phyloP scores from a whole-genome alignment of 768 basidiomycete genomes.

The Lepiota brunneoincarnata region DNA sequence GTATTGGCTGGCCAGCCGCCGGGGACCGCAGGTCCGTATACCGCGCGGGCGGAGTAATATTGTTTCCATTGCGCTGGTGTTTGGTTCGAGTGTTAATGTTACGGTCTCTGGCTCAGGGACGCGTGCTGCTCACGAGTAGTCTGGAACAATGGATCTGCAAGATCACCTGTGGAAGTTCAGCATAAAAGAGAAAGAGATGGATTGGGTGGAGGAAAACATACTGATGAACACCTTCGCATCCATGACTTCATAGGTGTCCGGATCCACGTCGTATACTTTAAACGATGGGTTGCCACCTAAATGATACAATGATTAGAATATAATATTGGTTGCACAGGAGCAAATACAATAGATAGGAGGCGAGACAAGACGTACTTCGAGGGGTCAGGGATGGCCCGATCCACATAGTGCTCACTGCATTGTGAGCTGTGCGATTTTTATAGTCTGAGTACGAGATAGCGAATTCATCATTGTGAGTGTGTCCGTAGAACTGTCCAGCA shows the following conservation, averaged over 20 bases:
- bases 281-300: conserved; percentile 54
- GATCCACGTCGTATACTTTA: conserved; percentile 63
- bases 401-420: conserved; percentile 44
- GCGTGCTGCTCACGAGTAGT: conserved; percentile 33
- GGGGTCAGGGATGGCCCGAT: conserved; percentile 60
- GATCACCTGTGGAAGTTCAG: conserved; percentile 32
- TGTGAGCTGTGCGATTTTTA: conserved; percentile 37
- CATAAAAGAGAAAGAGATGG: background rate
- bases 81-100: background rate
- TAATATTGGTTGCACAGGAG: too few species aligned
- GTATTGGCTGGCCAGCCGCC: conserved; percentile 34
- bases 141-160: conserved; percentile 43
- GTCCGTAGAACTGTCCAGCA: conserved; percentile 61
- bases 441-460: conserved; percentile 59
- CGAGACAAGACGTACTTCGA: conserved; percentile 33
- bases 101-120: background rate
- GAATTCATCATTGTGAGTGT: conserved; percentile 59
- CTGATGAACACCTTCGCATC: conserved; percentile 50
- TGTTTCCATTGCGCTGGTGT: conserved; percentile 45
- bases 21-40: conserved; percentile 41
- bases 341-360: too few species aligned
- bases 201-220: conserved; percentile 22
- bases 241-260: conserved; percentile 65
- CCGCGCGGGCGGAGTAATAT: conserved; percentile 54
- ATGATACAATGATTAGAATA: background rate